These are phyloP conservation scores for Maudiozyma bulderi DNA, from an alignment of 805 yeast species.

Conservation along the genomic window DNA sequence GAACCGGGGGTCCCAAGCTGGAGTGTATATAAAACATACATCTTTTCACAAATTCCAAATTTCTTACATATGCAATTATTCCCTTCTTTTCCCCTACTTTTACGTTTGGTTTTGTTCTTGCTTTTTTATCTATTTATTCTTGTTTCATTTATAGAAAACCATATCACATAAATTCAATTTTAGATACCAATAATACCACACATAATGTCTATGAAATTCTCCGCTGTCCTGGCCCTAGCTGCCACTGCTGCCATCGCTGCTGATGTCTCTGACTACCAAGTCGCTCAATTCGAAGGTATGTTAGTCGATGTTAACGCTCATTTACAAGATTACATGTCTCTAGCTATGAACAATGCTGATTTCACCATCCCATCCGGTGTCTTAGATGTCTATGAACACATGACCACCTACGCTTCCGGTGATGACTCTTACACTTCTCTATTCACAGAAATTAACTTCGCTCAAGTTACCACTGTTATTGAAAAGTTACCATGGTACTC, in stretches of 20 bases:
- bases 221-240: slow-evolving; percentile 14
- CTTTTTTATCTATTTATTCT: not conserved
- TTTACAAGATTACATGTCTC: slow-evolving; percentile 14
- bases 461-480: slow-evolving; percentile 24
- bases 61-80: too few species aligned
- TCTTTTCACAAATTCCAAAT: too few species aligned
- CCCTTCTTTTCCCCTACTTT: too few species aligned
- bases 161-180: not conserved
- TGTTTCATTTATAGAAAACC: not conserved
- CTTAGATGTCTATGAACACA: slow-evolving; percentile 15
- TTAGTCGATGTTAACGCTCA: slow-evolving; percentile 16
- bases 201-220: slow-evolving; percentile 6
- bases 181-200: not conserved
- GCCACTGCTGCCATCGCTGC: slow-evolving; percentile 10
- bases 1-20: too few species aligned
- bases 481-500: slow-evolving; percentile 31
- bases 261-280: slow-evolving; percentile 9
- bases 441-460: slow-evolving; percentile 23
- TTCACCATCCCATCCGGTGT: slow-evolving; percentile 18
- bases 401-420: slow-evolving; percentile 24
- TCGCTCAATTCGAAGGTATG: slow-evolving; percentile 19
- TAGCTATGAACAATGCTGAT: slow-evolving; percentile 13
- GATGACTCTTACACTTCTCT: slow-evolving; percentile 30
- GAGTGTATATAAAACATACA: too few species aligned
- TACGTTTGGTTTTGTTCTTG: not conserved